Base-by-base conservation (phyloP, 2,329 filamentous ascomycete species). In the Apiospora aurea region DNA sequence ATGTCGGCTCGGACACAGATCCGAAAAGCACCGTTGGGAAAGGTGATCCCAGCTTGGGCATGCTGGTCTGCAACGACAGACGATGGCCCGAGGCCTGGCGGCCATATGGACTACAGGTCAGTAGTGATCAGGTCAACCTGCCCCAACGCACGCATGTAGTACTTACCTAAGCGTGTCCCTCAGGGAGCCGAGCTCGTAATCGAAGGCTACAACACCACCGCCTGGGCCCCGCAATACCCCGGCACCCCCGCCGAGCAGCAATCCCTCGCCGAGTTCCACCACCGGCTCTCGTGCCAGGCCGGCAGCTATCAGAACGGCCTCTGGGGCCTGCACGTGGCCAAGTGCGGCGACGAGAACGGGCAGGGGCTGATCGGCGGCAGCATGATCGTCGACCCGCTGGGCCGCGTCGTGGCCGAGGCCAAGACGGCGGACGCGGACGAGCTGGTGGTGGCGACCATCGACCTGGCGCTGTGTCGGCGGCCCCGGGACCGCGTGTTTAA, bases 51-150 rank as follows among this genome's bases (percentile, higher is more conserved):
- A 87, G 89, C 64, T 67, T 88, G 81, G 87, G 79, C 26, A 87
- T 88, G 86, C 81, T 89, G 76, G 87, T 88, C 71, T 89, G 87
- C 79, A 89, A 88, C 74, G 87, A 88, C 77, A 79, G 86, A 5
- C 81, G 87, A 10, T 89, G 87, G 87, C 81, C 85, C 1, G 87
- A 89, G 75, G 84, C 83, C 0, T 89, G 87, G 87, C 79, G 87
- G 46, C 81, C 81, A 24, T 86, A 87, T 74, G 85, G 86, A 0
- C 79, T 89, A 8, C 85, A 88, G 75, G 86, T 86, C 8, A 10
- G 77, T 86, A 5, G 78, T 83, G 1, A 16, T 4, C n/a, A 38
- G n/a, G n/a, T n/a, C n/a, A n/a, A n/a, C n/a, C n/a, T n/a, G n/a
- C n/a, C n/a, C n/a, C n/a, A n/a, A n/a, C n/a, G n/a, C n/a, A n/a